Evolutionary conservation across 2,329 filamentous ascomycete species (phyloP).

Genomic region (Hypoxylon sp.): DNA sequence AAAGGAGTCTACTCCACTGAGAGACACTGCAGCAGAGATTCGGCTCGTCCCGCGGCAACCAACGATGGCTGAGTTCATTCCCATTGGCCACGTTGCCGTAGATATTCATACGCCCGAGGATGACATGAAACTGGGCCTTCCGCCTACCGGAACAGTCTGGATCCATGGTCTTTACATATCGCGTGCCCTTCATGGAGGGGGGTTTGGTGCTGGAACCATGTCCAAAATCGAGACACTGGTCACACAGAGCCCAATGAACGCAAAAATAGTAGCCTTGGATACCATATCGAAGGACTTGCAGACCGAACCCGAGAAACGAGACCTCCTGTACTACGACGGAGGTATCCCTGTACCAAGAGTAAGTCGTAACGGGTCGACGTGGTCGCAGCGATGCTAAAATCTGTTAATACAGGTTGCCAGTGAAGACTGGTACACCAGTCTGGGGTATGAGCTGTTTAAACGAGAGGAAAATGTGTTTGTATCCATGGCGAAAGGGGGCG

Average conservation of each 20-base stretch:
- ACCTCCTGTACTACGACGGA: conserved; percentile 49
- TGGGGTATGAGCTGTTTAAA: conserved; percentile 49
- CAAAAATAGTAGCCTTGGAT: conserved; percentile 56
- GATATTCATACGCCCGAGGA: conserved; percentile 53
- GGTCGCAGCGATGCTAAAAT: conserved; percentile 26
- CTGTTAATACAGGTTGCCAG: conserved; percentile 45
- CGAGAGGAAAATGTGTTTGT: conserved; percentile 40
- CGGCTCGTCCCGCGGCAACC: conserved; percentile 52
- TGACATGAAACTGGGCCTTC: conserved; percentile 53
- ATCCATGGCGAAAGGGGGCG: conserved; percentile 34
- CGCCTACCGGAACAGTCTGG: conserved; percentile 55
- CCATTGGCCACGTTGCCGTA: conserved; percentile 60
- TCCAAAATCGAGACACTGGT: conserved; percentile 54
- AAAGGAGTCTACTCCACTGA: conserved; percentile 55
- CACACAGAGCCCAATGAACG: conserved; percentile 53
- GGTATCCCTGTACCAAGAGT: conserved; percentile 50
- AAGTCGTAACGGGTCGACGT: conserved; percentile 34
- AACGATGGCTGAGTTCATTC: conserved; percentile 53
- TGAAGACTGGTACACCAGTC: conserved; percentile 51
- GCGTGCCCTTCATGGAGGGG: conserved; percentile 55
- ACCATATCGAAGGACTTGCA: conserved; percentile 54
- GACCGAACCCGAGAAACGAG: conserved; percentile 45
- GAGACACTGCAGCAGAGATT: conserved; percentile 55
- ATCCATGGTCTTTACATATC: conserved; percentile 61
- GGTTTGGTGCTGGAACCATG: conserved; percentile 58